Evolutionary conservation across 139 green algal species (phyloP).

Genomic region (Dunaliella primolecta): DNA sequence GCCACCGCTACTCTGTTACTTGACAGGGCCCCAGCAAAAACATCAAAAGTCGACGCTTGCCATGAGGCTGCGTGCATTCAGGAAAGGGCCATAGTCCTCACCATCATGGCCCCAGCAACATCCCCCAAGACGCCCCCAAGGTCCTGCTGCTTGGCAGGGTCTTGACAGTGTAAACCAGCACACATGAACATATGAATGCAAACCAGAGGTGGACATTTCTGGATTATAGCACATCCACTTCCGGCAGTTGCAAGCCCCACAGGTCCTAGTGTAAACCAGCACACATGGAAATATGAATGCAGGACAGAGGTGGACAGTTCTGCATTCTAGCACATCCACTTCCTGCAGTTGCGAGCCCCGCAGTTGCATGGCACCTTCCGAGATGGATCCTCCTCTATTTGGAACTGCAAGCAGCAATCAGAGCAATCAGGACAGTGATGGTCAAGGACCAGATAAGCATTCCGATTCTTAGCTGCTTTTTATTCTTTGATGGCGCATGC

Average conservation of each 20-base stretch:
- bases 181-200: background rate
- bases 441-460: background rate
- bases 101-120: too few relatives aligned
- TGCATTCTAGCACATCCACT: conserved; percentile 38
- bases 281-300: background rate
- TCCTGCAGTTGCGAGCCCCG: conserved; percentile 58
- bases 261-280: background rate
- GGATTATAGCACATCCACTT: background rate
- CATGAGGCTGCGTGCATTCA: too few relatives aligned
- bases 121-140: too few relatives aligned
- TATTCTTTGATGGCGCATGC: background rate
- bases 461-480: background rate
- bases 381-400: conserved; percentile 19
- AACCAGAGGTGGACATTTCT: background rate
- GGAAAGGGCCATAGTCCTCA: too few relatives aligned
- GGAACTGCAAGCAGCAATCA: background rate
- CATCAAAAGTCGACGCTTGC: too few relatives aligned
- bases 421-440: background rate
- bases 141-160: too few relatives aligned
- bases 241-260: background rate
- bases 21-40: too few relatives aligned
- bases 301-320: background rate
- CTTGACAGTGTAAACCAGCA: background rate
- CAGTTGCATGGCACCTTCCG: conserved; percentile 57
- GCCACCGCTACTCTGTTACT: too few relatives aligned